phyloP scores from a whole-genome alignment of 31 red algal species.

The Asparagopsis taxiformis region DNA sequence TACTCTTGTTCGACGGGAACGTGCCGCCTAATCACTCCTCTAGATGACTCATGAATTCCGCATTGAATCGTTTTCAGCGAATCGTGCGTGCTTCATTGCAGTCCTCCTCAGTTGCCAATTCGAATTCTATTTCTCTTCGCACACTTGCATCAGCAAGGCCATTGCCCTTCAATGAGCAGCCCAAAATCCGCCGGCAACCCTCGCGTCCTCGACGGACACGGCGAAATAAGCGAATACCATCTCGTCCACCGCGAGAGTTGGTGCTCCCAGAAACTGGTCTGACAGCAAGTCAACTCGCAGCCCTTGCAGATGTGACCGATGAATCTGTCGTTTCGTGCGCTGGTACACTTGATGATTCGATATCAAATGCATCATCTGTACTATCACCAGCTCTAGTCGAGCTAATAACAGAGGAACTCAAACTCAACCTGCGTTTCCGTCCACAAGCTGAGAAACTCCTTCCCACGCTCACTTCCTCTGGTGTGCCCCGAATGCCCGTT shows the following conservation, averaged over 20 bases:
- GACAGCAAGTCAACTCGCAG: constrained; percentile 21
- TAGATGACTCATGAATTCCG: no score
- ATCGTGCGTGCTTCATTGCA: no score
- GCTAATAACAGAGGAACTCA: constrained; percentile 17
- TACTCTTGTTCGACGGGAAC: no score
- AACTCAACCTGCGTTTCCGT: constrained; percentile 5
- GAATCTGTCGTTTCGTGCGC: constrained; percentile 4
- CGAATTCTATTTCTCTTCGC: no score
- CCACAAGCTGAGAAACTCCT: constrained; percentile 16
- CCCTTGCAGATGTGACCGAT: constrained; percentile 10
- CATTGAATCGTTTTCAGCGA: no score
- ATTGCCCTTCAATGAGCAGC: no score
- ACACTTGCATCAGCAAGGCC: no score
- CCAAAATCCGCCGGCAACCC: no score
- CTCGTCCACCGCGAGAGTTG: constrained; percentile 2
- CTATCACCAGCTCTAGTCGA: constrained; percentile 38
- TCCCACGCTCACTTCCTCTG: constrained; percentile 6
- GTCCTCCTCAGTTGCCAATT: no score
- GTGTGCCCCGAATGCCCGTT: constrained; percentile 66
- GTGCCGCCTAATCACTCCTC: no score
- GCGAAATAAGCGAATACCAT: no score
- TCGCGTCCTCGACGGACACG: no score
- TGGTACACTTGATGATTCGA: constrained; percentile 12
- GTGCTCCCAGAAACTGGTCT: constrained; percentile 40
- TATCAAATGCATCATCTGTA: constrained; percentile 14